Evolutionary conservation across 495 filamentous ascomycete species (phyloP).

Genomic region (Aspergillus incahuasiensis): DNA sequence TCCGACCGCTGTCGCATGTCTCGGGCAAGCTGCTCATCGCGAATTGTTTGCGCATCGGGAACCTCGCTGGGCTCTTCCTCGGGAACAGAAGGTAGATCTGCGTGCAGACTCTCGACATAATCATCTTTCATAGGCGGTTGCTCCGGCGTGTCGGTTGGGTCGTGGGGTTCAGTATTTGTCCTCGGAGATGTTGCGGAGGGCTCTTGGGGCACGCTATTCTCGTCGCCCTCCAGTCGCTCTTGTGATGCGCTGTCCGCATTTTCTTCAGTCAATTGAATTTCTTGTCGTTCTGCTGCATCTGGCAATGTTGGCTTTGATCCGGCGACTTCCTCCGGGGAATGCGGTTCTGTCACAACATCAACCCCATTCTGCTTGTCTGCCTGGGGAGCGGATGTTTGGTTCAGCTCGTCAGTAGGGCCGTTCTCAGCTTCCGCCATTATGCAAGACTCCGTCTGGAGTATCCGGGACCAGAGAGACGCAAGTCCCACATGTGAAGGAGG

Average conservation of each 20-base stretch:
- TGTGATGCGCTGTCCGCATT: constrained; percentile 13
- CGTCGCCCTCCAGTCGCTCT: constrained; percentile 16
- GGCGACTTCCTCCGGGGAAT: constrained; percentile 24
- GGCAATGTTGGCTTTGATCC: constrained; percentile 32
- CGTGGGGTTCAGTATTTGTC: constrained; percentile 18
- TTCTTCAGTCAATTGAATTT: constrained; percentile 23
- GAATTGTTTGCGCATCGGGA: constrained; percentile 6
- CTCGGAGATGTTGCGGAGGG: constrained; percentile 18
- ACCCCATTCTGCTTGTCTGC: constrained; percentile 33
- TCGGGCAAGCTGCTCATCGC: constrained; percentile 24
- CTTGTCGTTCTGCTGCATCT: constrained; percentile 27
- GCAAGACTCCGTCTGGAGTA: constrained; percentile 35
- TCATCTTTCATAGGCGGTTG: constrained; percentile 14
- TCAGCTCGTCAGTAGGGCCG: constrained; percentile 31
- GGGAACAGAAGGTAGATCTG: not conserved
- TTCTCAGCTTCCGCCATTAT: constrained; percentile 45
- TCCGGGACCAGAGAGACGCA: constrained; percentile 22
- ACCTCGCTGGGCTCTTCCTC: not conserved
- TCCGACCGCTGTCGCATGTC: constrained; percentile 49
- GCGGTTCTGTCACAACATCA: constrained; percentile 26
- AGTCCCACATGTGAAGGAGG: constrained; percentile 28
- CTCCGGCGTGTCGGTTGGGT: constrained; percentile 15
- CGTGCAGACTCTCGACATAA: not conserved
- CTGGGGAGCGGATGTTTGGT: constrained; percentile 30
- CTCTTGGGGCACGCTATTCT: constrained; percentile 16